Evolutionary conservation across 768 basidiomycete species (phyloP).

Genomic region (Jaapia argillacea): DNA sequence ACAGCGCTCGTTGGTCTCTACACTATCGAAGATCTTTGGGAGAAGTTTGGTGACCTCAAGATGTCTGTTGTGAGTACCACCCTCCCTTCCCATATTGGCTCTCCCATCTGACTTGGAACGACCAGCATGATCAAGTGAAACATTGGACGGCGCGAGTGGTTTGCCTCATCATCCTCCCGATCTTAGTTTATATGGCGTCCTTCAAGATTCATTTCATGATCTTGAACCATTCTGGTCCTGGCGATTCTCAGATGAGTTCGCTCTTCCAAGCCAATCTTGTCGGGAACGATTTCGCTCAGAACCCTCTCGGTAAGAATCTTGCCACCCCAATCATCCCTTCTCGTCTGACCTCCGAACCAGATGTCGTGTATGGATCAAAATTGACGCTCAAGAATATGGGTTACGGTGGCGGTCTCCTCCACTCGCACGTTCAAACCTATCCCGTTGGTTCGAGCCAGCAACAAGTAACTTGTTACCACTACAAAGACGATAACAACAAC

Average conservation of each 20-base stretch:
- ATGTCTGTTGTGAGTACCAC: constrained; percentile 69
- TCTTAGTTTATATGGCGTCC: constrained; percentile 84
- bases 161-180: constrained; percentile 83
- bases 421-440: constrained; percentile 94
- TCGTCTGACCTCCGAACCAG: constrained; percentile 24
- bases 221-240: constrained; percentile 89
- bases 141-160: constrained; percentile 86
- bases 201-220: constrained; percentile 98
- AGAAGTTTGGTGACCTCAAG: constrained; percentile 91
- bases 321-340: not conserved
- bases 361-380: constrained; percentile 84
- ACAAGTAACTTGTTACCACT: constrained; percentile 98
- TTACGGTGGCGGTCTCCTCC: constrained; percentile 92
- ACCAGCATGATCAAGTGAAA: constrained; percentile 72
- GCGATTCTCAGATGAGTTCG: constrained; percentile 97
- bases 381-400: constrained; percentile 95
- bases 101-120: constrained; percentile 6
- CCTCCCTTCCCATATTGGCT: not conserved
- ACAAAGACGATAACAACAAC: constrained; percentile 97
- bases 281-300: constrained; percentile 88
- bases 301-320: constrained; percentile 63
- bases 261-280: constrained; percentile 94
- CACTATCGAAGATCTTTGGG: constrained; percentile 97
- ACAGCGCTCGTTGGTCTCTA: constrained; percentile 93
- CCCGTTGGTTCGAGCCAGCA: constrained; percentile 90